Conservation (phyloP, 495 filamentous ascomycete species). For the Annulohypoxylon stygium region DNA sequence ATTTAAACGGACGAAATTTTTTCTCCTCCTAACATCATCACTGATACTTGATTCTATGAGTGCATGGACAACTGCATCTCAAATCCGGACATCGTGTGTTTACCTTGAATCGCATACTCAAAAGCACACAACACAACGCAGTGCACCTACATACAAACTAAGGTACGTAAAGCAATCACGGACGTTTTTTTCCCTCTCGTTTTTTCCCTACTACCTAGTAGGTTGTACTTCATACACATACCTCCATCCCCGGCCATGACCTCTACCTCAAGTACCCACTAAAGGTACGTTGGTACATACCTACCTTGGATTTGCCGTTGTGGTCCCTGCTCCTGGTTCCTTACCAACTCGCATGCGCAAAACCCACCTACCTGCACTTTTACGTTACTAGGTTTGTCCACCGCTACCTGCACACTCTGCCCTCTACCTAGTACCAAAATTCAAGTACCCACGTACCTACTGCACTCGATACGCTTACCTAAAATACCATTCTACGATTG, state of each 20-base stretch:
- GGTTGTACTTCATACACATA: slow-evolving; percentile 15
- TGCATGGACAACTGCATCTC: slow-evolving; percentile 8
- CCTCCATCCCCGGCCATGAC: no score
- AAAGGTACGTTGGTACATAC: neutral
- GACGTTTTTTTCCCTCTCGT: neutral
- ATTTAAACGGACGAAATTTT: slow-evolving; percentile 8
- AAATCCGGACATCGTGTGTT: slow-evolving; percentile 2
- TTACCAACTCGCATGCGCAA: slow-evolving; percentile 16
- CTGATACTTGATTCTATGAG: slow-evolving; percentile 3
- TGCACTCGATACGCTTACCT: slow-evolving; percentile 36
- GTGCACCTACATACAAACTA: neutral
- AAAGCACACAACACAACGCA: neutral
- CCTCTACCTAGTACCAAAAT: neutral
- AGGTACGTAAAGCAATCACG: neutral
- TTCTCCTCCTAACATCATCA: slow-evolving; percentile 1
- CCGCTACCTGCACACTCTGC: slow-evolving; percentile 19
- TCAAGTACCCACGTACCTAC: slow-evolving; percentile 32
- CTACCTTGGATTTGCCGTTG: neutral
- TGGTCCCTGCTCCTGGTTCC: slow-evolving; percentile 19
- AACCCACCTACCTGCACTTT: slow-evolving; percentile 8
- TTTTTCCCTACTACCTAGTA: neutral
- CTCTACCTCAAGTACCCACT: slow-evolving; percentile 12
- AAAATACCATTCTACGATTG: slow-evolving; percentile 41
- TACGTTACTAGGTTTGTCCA: slow-evolving; percentile 23
- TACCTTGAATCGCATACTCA: neutral